These are phyloP conservation scores for Waltergamsia citrina DNA, from an alignment of 2,329 filamentous ascomycete genomes.

Conservation along the genomic window DNA sequence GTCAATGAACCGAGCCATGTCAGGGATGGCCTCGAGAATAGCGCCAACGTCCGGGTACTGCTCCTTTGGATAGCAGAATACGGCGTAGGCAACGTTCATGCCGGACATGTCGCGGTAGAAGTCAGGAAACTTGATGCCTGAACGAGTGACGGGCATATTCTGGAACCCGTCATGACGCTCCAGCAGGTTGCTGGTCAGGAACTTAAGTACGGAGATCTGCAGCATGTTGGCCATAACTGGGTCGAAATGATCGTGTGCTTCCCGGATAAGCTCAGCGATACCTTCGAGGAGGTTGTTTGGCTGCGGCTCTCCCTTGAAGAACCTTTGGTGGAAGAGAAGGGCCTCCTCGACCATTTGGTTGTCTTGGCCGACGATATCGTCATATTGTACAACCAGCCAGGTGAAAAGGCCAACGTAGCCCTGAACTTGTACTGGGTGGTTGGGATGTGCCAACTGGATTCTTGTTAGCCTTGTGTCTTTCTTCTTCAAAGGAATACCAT, in stretches of 20 bases:
- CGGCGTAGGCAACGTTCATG: slow-evolving; percentile 11
- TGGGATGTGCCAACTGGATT: slow-evolving; percentile 11
- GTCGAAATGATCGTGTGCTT: slow-evolving; percentile 11
- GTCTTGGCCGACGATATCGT: slow-evolving; percentile 10
- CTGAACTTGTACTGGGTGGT: slow-evolving; percentile 8
- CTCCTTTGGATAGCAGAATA: slow-evolving; percentile 11
- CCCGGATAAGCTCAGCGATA: slow-evolving; percentile 6
- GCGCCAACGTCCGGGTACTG: slow-evolving; percentile 9
- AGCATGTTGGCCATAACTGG: slow-evolving; percentile 8
- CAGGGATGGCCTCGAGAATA: slow-evolving; percentile 11
- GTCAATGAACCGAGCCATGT: slow-evolving; percentile 12
- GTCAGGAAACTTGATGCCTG: slow-evolving; percentile 10
- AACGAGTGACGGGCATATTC: slow-evolving; percentile 7
- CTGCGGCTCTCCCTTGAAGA: slow-evolving; percentile 10
- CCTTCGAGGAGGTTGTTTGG: slow-evolving; percentile 10
- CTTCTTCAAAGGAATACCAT: slow-evolving; percentile 2
- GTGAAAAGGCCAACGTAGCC: slow-evolving; percentile 12
- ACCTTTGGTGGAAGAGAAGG: slow-evolving; percentile 8
- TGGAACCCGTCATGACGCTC: slow-evolving; percentile 11
- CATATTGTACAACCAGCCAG: slow-evolving; percentile 12
- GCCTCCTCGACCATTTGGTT: slow-evolving; percentile 10
- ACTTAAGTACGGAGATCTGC: slow-evolving; percentile 11
- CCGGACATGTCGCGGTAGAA: slow-evolving; percentile 11
- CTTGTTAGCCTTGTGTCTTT: not conserved
- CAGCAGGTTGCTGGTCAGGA: slow-evolving; percentile 11